Evolutionary conservation across 352 stramenopile genomes (phyloP).

Genomic region (Pythium aristosporum): DNA sequence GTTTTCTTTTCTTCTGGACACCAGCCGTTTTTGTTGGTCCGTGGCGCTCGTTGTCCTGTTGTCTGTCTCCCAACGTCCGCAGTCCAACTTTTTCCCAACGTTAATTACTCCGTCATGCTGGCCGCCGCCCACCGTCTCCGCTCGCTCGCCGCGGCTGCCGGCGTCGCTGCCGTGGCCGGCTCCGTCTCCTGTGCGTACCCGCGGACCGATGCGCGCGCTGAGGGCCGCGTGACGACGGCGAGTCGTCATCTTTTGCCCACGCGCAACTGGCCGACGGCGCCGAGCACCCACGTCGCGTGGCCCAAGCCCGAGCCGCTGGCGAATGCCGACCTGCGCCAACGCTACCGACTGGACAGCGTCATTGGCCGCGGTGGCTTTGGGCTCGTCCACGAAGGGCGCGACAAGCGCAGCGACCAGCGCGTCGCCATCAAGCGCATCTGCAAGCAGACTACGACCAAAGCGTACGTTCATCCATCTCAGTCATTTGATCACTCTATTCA

Average conservation of each 20-base stretch:
- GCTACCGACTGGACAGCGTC: conserved; percentile 23
- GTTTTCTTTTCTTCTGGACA: not conserved
- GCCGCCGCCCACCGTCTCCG: not conserved
- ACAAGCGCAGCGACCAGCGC: conserved; percentile 24
- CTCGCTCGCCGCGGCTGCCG: not conserved
- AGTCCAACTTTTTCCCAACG: not conserved
- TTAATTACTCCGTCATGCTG: not conserved
- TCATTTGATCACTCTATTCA: not conserved
- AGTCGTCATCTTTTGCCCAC: not conserved
- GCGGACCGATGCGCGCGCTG: conserved; percentile 9
- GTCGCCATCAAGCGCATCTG: conserved; percentile 40
- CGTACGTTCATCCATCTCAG: conserved; percentile 9
- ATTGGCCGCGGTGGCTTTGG: conserved; percentile 35
- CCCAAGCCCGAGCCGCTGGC: conserved; percentile 1
- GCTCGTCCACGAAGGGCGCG: conserved; percentile 25
- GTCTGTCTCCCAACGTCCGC: conserved; percentile 3
- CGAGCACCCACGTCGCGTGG: not conserved
- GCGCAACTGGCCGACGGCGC: not conserved
- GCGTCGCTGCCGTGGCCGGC: not conserved
- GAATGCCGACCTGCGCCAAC: conserved; percentile 11
- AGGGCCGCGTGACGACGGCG: conserved; percentile 3
- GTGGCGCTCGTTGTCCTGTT: not conserved
- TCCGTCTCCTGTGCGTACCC: not conserved
- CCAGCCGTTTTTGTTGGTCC: not conserved
- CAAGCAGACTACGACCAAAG: conserved; percentile 32